phyloP scores from a whole-genome alignment of 2,329 filamentous ascomycete species.

The Xylaria multiplex region DNA sequence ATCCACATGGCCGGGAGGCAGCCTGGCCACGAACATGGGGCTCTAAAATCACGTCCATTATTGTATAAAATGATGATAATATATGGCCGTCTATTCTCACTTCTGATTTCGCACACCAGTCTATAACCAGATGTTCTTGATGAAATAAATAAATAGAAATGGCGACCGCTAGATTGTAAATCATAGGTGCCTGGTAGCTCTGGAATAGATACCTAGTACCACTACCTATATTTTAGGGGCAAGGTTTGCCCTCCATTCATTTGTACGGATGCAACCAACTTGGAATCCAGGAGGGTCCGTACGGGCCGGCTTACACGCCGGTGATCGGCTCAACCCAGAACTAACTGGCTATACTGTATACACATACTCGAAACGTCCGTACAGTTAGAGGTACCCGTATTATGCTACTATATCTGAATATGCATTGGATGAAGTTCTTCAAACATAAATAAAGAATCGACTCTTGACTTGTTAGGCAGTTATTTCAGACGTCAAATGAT shows the following conservation, averaged over 20 bases:
- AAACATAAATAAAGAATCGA: too few relatives aligned
- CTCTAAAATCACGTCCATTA: neutral
- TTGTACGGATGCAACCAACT: too few relatives aligned
- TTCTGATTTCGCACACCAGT: neutral
- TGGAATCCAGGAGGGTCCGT: neutral
- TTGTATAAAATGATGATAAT: slow-evolving; percentile 1
- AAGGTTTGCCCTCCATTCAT: too few relatives aligned
- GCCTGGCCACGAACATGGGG: neutral
- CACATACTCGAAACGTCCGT: too few relatives aligned
- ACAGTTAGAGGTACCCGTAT: neutral
- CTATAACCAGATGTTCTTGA: too few relatives aligned
- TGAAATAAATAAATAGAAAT: neutral
- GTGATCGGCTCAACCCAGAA: neutral
- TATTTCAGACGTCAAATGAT: neutral
- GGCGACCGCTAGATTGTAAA: neutral
- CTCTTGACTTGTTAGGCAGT: neutral
- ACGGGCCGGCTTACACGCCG: slow-evolving; percentile 14
- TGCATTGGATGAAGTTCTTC: neutral
- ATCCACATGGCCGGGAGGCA: slow-evolving; percentile 6
- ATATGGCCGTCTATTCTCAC: neutral
- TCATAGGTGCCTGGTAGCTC: too few relatives aligned
- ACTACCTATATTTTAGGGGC: too few relatives aligned
- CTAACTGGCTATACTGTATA: too few relatives aligned
- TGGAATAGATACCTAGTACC: too few relatives aligned
- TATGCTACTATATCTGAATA: neutral